Percentiles rank a stretch among this genome's conserved stretches.
These are phyloP conservation scores for Leccinum truebloodii DNA, from an alignment of 768 basidiomycete genomes.

Conservation along the genomic window DNA sequence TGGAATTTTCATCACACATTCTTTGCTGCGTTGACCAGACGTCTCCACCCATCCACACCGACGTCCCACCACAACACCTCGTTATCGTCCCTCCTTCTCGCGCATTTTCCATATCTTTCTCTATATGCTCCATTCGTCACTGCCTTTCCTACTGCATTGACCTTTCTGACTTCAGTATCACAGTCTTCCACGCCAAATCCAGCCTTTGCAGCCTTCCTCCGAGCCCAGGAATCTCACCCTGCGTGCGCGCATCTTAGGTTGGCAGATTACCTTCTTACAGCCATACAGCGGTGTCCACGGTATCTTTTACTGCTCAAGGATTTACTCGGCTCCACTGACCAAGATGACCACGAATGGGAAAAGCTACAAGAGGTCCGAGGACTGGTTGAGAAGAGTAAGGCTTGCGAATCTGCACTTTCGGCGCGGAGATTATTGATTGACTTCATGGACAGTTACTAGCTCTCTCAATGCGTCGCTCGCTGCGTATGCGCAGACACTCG, in stretches of 20 bases:
- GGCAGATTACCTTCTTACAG: slow-evolving; percentile 82
- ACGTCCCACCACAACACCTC: slow-evolving; percentile 36
- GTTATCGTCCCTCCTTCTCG: slow-evolving; percentile 61
- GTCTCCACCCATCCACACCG: slow-evolving; percentile 30
- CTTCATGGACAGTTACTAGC: slow-evolving; percentile 56
- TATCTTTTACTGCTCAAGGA: slow-evolving; percentile 85
- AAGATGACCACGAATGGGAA: slow-evolving; percentile 65
- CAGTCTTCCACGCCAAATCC: slow-evolving; percentile 41
- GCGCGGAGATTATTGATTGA: slow-evolving; percentile 8
- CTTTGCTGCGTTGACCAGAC: slow-evolving; percentile 56
- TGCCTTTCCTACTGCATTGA: slow-evolving; percentile 67
- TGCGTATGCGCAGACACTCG: slow-evolving; percentile 73
- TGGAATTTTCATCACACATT: slow-evolving; percentile 86
- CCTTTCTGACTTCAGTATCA: slow-evolving; percentile 56
- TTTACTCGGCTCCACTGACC: slow-evolving; percentile 64
- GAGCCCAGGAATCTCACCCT: slow-evolving; percentile 64
- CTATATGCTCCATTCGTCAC: slow-evolving; percentile 86
- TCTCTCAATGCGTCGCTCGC: slow-evolving; percentile 81
- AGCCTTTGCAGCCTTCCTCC: slow-evolving; percentile 64
- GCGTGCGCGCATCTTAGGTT: slow-evolving; percentile 74
- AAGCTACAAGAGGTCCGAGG: slow-evolving; percentile 59
- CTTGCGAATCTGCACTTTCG: neutral
- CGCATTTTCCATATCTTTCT: slow-evolving; percentile 87
- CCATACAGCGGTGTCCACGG: slow-evolving; percentile 86
- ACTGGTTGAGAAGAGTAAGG: slow-evolving; percentile 74